Evolutionary conservation across 2,329 filamentous ascomycete species (phyloP), one percentile per base, ranked within the genome.

Genomic region (Verticillium nubilum): DNA sequence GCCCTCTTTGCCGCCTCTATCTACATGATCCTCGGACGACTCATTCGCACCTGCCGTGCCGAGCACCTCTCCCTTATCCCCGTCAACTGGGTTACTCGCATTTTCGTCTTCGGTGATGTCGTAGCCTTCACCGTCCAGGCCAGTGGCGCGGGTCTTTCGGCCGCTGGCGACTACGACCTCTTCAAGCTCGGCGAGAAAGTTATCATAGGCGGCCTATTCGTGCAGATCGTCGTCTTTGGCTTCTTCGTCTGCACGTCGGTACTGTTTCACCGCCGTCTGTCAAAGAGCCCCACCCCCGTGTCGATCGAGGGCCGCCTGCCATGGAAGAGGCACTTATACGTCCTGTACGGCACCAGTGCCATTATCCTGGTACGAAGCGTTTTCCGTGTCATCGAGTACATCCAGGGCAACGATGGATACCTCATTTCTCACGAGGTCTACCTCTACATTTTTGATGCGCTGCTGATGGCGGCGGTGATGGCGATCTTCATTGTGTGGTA

Each of bases 181-280:
- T 61, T 58, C 52, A 67, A 75, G 27, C 69, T 71, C 15, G 82
- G 79, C 19, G 68, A 82, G 63, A 76, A 78, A n/a, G 72, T 87
- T 55, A 78, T 87, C n/a, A 69, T 87, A 6, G 79, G 64, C 1
- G 85, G 86, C 2, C 72, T 88, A 2, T 67, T 81, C 33, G 68
- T 87, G n/a, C 86, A 88, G 66, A 75, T 88, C 26, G 50, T 83
- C 50, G 77, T 83, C 59, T 86, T 88, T 62, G 76, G 74, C 25
- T 70, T 86, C 35, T 88, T 88, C 65, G 69, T 82, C 35, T 59
- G 77, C 5, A 76, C 78, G 1, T 75, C 81, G 0, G 63, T 75
- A 2, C 60, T 81, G 0, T 85, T 86, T 69, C 78, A 86, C 62
- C 57, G 63, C 19, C 67, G 74, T 23, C 76, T 72, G 61, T 84